Evolutionary conservation across 371 early-diverging fungal genomes (phyloP).

Genomic region (Batrachochytrium dendrobatidis): DNA sequence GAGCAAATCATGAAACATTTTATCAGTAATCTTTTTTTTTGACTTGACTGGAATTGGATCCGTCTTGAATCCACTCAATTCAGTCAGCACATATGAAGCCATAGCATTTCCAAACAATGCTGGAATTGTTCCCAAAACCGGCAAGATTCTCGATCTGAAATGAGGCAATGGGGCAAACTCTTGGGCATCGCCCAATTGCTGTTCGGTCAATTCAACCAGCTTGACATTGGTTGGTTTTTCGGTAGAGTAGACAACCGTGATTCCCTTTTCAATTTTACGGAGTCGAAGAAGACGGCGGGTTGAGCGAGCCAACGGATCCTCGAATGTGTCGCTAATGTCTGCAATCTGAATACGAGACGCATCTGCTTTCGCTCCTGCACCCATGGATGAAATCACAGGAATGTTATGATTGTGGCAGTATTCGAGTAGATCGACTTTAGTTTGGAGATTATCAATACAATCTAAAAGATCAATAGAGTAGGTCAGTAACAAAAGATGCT

Average conservation of each 20-base stretch:
- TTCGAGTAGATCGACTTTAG: slow-evolving; percentile 79
- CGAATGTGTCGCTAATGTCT: slow-evolving; percentile 88
- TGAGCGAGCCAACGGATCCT: slow-evolving; percentile 86
- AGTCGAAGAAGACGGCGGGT: slow-evolving; percentile 68
- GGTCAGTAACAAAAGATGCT: no score
- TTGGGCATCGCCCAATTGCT: slow-evolving; percentile 69
- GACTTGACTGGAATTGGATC: slow-evolving; percentile 74
- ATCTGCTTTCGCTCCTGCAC: slow-evolving; percentile 90
- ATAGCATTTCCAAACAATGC: slow-evolving; percentile 91
- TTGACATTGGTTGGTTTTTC: slow-evolving; percentile 84
- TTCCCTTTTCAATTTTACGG: slow-evolving; percentile 60
- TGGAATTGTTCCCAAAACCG: slow-evolving; percentile 80
- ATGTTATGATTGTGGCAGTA: slow-evolving; percentile 71
- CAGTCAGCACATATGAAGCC: slow-evolving; percentile 74
- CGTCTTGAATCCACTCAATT: slow-evolving; percentile 65
- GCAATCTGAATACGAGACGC: slow-evolving; percentile 89
- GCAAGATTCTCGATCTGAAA: slow-evolving; percentile 65
- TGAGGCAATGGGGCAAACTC: slow-evolving; percentile 85
- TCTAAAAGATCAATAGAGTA: slow-evolving; percentile 40
- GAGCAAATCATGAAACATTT: slow-evolving; percentile 50
- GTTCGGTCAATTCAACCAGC: slow-evolving; percentile 58
- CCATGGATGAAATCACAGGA: slow-evolving; percentile 80
- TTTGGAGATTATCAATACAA: slow-evolving; percentile 91
- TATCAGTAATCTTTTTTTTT: slow-evolving; percentile 53
- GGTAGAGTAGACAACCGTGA: slow-evolving; percentile 85